Percentiles rank a stretch among this genome's conserved stretches.
Evolutionary conservation across 805 yeast species (phyloP).

Genomic region (Teunomyces atbi): DNA sequence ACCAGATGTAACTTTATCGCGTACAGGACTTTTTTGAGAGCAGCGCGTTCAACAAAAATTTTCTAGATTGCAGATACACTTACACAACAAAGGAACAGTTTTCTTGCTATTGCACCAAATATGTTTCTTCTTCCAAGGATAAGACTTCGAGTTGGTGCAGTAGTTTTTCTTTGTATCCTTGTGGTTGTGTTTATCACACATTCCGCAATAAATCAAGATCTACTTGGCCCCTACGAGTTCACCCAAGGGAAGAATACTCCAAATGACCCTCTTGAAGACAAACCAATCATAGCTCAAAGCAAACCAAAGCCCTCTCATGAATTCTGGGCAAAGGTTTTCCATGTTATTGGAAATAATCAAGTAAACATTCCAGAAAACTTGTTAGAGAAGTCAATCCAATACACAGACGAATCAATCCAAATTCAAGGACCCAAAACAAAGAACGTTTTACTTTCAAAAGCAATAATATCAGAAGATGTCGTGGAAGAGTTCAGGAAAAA

Average conservation of each 20-base stretch:
- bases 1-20: too few relatives aligned
- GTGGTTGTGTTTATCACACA: not conserved
- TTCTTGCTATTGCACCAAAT: not conserved
- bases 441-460: constrained; percentile 24
- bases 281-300: constrained; percentile 10
- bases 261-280: not conserved
- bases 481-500: constrained; percentile 20
- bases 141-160: constrained; percentile 1
- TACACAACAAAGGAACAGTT: not conserved
- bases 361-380: constrained; percentile 14
- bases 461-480: constrained; percentile 21
- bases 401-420: constrained; percentile 17
- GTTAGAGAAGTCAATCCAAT: constrained; percentile 18
- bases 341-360: constrained; percentile 18
- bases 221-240: not conserved
- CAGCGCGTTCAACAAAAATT: not conserved
- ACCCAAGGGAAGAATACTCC: not conserved
- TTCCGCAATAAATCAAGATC: not conserved
- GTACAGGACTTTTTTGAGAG: too few relatives aligned
- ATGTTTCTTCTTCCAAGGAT: constrained; percentile 2
- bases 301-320: constrained; percentile 15
- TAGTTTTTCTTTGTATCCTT: not conserved
- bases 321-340: constrained; percentile 29
- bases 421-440: constrained; percentile 20
- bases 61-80: not conserved